These are phyloP conservation scores for Vaccinium macrocarpon DNA, from an alignment of 148 eudicot species.

Conservation along the genomic window DNA sequence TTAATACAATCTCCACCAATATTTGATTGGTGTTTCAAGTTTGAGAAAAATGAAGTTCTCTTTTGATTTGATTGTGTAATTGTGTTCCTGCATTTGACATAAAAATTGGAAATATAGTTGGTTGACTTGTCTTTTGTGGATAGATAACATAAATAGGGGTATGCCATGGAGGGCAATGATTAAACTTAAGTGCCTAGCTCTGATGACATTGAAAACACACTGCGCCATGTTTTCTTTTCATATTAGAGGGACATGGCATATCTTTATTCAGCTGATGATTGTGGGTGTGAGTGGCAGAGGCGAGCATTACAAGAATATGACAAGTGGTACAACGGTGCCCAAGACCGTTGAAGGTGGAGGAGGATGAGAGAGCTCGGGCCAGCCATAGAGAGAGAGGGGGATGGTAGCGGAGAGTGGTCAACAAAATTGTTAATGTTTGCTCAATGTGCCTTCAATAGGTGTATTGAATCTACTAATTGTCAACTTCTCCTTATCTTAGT, in stretches of 20 bases:
- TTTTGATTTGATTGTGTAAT: background rate
- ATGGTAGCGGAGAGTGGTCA: too few species aligned
- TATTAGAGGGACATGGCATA: background rate
- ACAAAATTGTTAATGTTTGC: too few species aligned
- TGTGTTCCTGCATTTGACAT: background rate
- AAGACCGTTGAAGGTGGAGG: too few species aligned
- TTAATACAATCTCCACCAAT: background rate
- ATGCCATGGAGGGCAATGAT: background rate
- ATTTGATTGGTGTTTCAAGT: background rate
- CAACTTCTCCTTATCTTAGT: too few species aligned
- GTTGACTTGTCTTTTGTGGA: background rate
- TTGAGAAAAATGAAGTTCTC: background rate
- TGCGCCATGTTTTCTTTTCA: background rate
- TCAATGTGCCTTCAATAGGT: too few species aligned
- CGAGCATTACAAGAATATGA: too few species aligned
- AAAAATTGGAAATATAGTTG: background rate
- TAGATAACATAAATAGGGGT: background rate
- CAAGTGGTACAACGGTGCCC: too few species aligned
- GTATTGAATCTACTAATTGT: too few species aligned
- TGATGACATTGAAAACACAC: background rate
- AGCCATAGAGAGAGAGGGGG: too few species aligned
- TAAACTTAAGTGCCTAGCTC: background rate
- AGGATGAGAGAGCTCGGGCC: too few species aligned
- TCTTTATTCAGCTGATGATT: background rate
- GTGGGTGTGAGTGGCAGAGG: too few species aligned